Evolutionary conservation across 441 rosid species (phyloP).

Genomic region (Euphorbia neoarborescens): DNA sequence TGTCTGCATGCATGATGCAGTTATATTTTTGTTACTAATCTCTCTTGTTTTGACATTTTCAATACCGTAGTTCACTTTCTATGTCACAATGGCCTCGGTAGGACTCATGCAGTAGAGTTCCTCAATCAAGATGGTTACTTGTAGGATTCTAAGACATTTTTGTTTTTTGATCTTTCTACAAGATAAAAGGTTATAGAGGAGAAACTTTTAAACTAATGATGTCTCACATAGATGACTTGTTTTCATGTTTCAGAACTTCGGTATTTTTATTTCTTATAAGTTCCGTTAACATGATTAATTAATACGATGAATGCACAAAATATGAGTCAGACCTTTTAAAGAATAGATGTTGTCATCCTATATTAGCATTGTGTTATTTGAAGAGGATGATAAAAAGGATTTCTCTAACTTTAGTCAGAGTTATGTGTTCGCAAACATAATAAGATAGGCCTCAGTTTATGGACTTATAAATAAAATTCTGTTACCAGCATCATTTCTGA

Average conservation of each 20-base stretch:
- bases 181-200: not conserved
- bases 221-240: not conserved
- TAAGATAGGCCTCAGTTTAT: not conserved
- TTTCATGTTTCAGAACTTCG: constrained; percentile 4
- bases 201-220: not conserved
- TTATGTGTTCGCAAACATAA: not conserved
- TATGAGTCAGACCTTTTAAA: not conserved
- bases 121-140: not conserved
- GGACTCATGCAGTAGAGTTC: not conserved
- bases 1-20: not conserved
- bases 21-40: not conserved
- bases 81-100: not conserved
- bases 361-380: not conserved
- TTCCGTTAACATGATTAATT: not conserved
- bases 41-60: not conserved
- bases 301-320: not conserved
- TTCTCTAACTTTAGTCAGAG: not conserved
- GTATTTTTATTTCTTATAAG: not conserved
- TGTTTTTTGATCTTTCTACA: not conserved
- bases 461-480: not conserved
- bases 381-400: not conserved
- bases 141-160: not conserved
- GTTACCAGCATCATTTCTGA: not conserved
- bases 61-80: not conserved
- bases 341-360: not conserved